A percentile compares a stretch with the other conserved stretches of the same genome.
These are phyloP conservation scores for Primulina eburnea DNA, from an alignment of 257 asterid species.

Conservation along the genomic window DNA sequence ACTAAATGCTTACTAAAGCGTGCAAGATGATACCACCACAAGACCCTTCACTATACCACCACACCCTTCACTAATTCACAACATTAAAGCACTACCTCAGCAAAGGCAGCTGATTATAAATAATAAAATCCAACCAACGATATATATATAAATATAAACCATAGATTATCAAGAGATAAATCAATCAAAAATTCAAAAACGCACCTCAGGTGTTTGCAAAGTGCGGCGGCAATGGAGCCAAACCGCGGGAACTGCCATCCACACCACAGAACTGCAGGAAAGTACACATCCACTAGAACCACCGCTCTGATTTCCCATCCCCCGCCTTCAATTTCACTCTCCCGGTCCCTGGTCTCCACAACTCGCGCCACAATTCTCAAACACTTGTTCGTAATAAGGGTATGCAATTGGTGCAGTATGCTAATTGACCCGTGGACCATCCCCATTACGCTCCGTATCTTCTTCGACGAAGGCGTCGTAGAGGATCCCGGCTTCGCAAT, in stretches of 20 bases:
- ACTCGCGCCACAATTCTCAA: slow-evolving; percentile 53
- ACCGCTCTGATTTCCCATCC: slow-evolving; percentile 50
- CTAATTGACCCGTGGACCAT: slow-evolving; percentile 78
- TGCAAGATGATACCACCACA: no score
- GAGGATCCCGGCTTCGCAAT: slow-evolving; percentile 26
- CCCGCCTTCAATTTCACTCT: slow-evolving; percentile 26
- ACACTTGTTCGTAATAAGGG: slow-evolving; percentile 56
- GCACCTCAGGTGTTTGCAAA: slow-evolving; percentile 78
- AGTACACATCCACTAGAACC: slow-evolving; percentile 77
- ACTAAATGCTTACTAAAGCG: not conserved
- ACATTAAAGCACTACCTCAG: slow-evolving; percentile 7
- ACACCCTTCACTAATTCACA: slow-evolving; percentile 1
- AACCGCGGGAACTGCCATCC: slow-evolving; percentile 94
- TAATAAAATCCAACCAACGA: not conserved
- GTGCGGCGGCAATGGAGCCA: slow-evolving; percentile 54
- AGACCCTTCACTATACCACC: not conserved
- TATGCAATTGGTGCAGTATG: slow-evolving; percentile 66
- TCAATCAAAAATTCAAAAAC: not conserved
- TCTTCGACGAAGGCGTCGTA: slow-evolving; percentile 32
- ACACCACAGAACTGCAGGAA: slow-evolving; percentile 67
- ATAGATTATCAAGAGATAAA: not conserved
- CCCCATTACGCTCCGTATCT: slow-evolving; percentile 59
- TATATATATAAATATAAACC: no score
- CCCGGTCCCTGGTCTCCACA: slow-evolving; percentile 29
- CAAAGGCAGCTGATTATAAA: not conserved